A percentile compares a stretch with the other conserved stretches of the same genome.
phyloP scores from a whole-genome alignment of 805 yeast species.

The Starmerella etchellsii region DNA sequence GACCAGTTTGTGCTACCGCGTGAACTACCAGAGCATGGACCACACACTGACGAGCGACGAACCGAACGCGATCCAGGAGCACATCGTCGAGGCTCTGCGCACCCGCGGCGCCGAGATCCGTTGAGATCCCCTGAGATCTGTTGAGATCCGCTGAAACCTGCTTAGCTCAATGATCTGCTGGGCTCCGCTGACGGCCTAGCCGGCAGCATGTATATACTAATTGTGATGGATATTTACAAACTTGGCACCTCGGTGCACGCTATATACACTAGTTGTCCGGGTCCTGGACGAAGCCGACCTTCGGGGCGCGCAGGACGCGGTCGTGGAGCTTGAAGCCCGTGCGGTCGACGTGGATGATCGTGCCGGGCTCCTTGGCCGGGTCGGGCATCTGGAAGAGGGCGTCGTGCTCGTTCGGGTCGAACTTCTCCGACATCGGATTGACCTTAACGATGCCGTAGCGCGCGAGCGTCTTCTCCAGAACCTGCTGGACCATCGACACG shows the following conservation, averaged over 20 bases:
- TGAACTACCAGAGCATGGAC: conserved; percentile 93
- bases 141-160: conserved; percentile 47
- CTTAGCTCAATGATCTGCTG: no score
- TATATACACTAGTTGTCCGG: conserved; percentile 5
- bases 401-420: conserved; percentile 87
- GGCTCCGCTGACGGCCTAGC: no score
- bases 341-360: conserved; percentile 86
- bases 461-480: conserved; percentile 69
- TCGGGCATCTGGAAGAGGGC: conserved; percentile 82
- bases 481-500: conserved; percentile 75
- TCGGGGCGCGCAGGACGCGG: conserved; percentile 87
- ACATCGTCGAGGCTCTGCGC: conserved; percentile 47
- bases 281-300: conserved; percentile 68
- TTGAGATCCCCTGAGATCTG: no score
- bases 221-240: no score
- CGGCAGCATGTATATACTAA: no score
- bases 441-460: conserved; percentile 71
- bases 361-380: conserved; percentile 81
- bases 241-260: no score
- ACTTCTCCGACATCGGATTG: conserved; percentile 70
- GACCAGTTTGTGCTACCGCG: conserved; percentile 73
- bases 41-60: conserved; percentile 78
- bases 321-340: conserved; percentile 75
- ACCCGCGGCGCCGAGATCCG: no score
- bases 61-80: conserved; percentile 57